Evolutionary conservation across 2,329 filamentous ascomycete species (phyloP), one percentile per base, ranked within the genome.

Genomic region (Diaporthe nobilis): DNA sequence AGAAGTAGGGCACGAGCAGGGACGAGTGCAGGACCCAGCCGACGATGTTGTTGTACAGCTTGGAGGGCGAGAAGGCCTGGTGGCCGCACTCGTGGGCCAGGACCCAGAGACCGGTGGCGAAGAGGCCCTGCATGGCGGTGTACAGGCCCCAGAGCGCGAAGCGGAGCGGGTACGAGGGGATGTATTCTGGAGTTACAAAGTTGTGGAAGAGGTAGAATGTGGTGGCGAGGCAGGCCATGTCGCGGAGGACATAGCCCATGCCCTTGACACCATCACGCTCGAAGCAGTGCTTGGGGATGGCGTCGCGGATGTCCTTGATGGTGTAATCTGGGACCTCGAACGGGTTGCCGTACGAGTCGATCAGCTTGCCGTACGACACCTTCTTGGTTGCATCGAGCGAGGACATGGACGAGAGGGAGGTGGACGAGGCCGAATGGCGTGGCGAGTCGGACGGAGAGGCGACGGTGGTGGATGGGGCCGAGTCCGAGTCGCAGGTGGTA

Each of bases 81-180:
- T 99, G 97, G 79, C 97, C 97, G 84, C 97, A 99, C 89, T 99
- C 97, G 87, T 99, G 97, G 77, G 97, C 96, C 79, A 99, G 88
- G 77, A 99, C 95, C 97, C 97, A 99, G 75, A 98, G 84, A 80
- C 97, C 97, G 63, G 97, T 99, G 81, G 91, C 96, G 83, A 98
- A 96, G 75, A 98, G 90, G 80, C 97, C 96, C 88, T 99, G 97
- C 60, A 98, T 82, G 81, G 98, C 86, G 71, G 95, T 95, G 83
- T 93, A 93, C 47, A 91, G 72, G 25, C 83, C 88, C 91, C 91
- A 93, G 72, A 93, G 90, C 47, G 82, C 91, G 77, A 89, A 90
- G 75, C 96, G 93, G 63, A 88, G 87, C 31, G 92, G 87, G 60
- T 88, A 91, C 28, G 89, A 94, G 65, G 96, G 94, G 65, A 98